Conservation (phyloP, 2,329 filamentous ascomycete species). For the Cercospora nicotianae region DNA sequence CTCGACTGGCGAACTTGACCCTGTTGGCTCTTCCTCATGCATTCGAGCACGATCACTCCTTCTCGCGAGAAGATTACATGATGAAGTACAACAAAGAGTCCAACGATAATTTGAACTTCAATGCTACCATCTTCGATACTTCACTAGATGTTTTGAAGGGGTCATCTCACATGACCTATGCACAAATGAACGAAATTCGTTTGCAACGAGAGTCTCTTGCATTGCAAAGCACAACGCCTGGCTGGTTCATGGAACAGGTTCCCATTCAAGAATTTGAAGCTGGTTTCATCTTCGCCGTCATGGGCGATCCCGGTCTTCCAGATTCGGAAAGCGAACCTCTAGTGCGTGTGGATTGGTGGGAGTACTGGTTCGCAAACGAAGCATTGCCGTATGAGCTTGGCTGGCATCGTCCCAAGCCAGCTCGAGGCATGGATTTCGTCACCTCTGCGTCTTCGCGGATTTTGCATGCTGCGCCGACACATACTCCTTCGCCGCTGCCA, state of each 20-base stretch:
- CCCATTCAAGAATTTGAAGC: slow-evolving; percentile 18
- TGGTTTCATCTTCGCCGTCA: slow-evolving; percentile 18
- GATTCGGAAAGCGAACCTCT: slow-evolving; percentile 8
- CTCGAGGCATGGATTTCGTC: background rate
- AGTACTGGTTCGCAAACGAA: slow-evolving; percentile 20
- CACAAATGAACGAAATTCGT: slow-evolving; percentile 17
- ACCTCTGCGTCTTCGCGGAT: slow-evolving; percentile 7
- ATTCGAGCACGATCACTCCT: slow-evolving; percentile 56
- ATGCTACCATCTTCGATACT: slow-evolving; percentile 14
- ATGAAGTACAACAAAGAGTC: slow-evolving; percentile 11
- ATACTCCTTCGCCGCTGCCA: background rate
- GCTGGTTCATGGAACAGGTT: slow-evolving; percentile 12
- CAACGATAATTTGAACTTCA: slow-evolving; percentile 18
- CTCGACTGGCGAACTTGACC: background rate
- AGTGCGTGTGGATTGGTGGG: slow-evolving; percentile 17
- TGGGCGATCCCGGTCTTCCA: slow-evolving; percentile 9
- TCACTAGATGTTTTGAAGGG: slow-evolving; percentile 12
- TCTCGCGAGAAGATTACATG: slow-evolving; percentile 49
- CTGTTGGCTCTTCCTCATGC: slow-evolving; percentile 42
- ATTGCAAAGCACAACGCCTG: background rate
- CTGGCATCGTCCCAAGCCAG: slow-evolving; percentile 12
- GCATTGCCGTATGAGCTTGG: slow-evolving; percentile 17
- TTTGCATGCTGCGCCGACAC: background rate
- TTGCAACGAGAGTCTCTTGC: slow-evolving; percentile 15
- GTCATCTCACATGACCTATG: slow-evolving; percentile 4